Conservation (phyloP, 306 rosid genomes). For the Potentilla sterilis region DNA sequence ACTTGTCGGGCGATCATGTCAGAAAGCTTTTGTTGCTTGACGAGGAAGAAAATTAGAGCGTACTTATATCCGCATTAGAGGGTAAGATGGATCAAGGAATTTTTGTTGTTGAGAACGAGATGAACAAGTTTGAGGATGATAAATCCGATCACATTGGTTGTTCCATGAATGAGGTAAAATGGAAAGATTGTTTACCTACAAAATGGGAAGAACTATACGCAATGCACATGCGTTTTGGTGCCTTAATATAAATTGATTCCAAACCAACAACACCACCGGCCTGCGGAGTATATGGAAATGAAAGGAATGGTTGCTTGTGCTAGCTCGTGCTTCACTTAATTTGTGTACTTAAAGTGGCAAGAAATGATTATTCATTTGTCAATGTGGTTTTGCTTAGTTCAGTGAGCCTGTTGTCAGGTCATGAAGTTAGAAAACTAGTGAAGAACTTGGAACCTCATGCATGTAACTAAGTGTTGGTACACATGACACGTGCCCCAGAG, state of each 20-base stretch:
- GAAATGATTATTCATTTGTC: neutral
- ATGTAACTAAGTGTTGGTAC: neutral
- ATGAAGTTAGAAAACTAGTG: neutral
- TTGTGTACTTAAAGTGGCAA: neutral
- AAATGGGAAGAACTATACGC: neutral
- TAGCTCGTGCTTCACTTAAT: neutral
- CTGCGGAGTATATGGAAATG: neutral
- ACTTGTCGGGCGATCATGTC: neutral
- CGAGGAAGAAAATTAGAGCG: neutral
- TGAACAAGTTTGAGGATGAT: neutral
- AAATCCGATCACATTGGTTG: neutral
- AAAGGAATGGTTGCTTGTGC: neutral
- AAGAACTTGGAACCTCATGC: neutral
- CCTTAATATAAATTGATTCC: neutral
- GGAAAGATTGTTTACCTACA: conserved; percentile 3
- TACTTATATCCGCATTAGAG: neutral
- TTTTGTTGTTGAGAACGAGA: too few relatives aligned
- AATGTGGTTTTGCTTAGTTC: conserved; percentile 4
- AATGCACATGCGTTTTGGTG: neutral
- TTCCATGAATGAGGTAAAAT: neutral
- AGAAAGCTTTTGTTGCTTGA: neutral
- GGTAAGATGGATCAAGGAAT: neutral
- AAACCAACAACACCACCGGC: conserved; percentile 10
- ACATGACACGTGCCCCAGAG: neutral
- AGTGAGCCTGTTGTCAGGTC: neutral